A percentile compares a stretch with the other conserved stretches of the same genome.
Conservation (phyloP, 306 rosid species). For the Castanea sativa region DNA sequence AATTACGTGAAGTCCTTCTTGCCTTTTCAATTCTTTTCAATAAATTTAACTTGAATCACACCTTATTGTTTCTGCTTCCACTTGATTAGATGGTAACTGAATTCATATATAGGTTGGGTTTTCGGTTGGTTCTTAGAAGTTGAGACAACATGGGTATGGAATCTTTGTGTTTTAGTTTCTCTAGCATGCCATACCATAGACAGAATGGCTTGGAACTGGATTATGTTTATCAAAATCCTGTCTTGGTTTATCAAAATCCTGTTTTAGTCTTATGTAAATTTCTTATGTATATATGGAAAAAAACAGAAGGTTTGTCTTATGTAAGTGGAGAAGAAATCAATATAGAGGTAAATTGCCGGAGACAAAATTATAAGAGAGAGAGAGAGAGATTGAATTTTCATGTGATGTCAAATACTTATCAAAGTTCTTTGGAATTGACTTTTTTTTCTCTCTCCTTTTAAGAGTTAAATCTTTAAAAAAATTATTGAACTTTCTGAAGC, state of each 20-base stretch:
- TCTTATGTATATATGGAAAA: too few species aligned
- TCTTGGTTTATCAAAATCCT: too few species aligned
- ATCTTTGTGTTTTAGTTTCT: neutral
- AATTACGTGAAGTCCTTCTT: too few species aligned
- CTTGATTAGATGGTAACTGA: neutral
- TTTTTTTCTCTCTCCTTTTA: neutral
- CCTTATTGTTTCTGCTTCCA: too few species aligned
- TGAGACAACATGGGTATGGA: neutral
- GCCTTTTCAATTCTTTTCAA: too few species aligned
- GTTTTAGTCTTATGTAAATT: too few species aligned
- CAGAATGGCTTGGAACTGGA: neutral
- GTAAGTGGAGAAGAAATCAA: too few species aligned
- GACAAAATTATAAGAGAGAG: too few species aligned
- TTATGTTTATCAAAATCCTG: too few species aligned
- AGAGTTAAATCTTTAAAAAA: neutral
- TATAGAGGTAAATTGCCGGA: too few species aligned
- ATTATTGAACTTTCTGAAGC: neutral
- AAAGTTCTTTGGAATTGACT: neutral
- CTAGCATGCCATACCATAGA: neutral
- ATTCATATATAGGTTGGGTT: neutral
- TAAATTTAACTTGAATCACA: too few species aligned
- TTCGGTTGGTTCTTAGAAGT: neutral
- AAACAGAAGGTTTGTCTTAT: too few species aligned
- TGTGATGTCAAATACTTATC: neutral
- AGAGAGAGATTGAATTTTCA: neutral